Conservation (phyloP, 2,329 filamentous ascomycete species). For the Colletotrichum plurivorum region DNA sequence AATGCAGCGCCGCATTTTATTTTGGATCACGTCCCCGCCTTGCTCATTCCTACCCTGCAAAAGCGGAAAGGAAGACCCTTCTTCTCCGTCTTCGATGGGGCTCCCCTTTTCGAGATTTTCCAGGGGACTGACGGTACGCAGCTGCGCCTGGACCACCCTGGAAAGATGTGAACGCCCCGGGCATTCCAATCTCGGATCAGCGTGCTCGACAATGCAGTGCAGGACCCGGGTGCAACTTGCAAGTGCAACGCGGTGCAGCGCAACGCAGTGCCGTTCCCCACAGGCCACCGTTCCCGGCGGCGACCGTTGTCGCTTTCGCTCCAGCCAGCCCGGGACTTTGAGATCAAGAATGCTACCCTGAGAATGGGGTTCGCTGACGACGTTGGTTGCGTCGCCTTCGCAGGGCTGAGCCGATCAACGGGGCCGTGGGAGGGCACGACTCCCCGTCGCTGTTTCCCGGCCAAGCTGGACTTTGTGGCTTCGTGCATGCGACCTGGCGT, state of each 20-base stretch:
- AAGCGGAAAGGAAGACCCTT: conserved; percentile 22
- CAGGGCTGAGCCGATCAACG: conserved; percentile 32
- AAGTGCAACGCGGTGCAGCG: not conserved
- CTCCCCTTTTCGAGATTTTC: not conserved
- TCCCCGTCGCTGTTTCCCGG: not conserved
- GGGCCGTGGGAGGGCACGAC: not conserved
- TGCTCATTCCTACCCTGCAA: conserved; percentile 4
- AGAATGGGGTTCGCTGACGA: conserved; percentile 29
- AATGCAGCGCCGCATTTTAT: conserved; percentile 20
- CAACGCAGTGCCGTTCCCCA: not conserved
- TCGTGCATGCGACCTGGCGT: not conserved
- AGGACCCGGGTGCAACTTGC: not conserved
- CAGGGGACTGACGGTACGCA: conserved; percentile 2
- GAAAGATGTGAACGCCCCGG: not conserved
- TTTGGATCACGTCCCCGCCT: not conserved
- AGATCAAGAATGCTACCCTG: conserved; percentile 13
- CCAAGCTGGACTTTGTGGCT: not conserved
- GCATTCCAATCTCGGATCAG: conserved; percentile 16
- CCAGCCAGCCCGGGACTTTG: conserved; percentile 25
- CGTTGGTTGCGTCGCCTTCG: conserved; percentile 26
- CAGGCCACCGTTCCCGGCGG: not conserved
- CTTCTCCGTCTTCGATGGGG: not conserved
- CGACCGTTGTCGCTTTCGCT: not conserved
- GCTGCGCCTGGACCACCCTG: not conserved
- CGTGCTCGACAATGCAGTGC: not conserved